These are phyloP conservation scores for Fraxinus excelsior DNA, from an alignment of 257 asterid species.

Conservation along the genomic window DNA sequence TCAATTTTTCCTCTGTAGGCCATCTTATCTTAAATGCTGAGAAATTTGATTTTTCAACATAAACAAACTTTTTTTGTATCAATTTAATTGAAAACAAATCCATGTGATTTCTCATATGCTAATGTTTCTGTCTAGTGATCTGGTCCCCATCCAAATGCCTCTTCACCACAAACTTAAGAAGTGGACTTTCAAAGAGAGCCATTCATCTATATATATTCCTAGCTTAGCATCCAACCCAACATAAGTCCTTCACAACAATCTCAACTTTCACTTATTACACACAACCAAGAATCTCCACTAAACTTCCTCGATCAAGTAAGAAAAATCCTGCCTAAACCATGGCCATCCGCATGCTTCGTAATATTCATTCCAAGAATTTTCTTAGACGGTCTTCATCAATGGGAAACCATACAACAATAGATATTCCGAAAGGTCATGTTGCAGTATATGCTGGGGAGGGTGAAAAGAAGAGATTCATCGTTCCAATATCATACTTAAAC, in stretches of 20 bases:
- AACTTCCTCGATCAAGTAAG: not conserved
- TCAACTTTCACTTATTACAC: not conserved
- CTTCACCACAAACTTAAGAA: not conserved
- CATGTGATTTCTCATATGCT: not conserved
- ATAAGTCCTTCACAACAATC: not conserved
- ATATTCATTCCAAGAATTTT: conserved; percentile 41
- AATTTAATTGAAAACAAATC: not conserved
- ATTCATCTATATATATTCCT: not conserved
- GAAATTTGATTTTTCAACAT: not conserved
- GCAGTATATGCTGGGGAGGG: conserved; percentile 60
- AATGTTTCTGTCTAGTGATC: not conserved
- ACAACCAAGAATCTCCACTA: not conserved
- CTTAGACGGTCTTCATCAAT: conserved; percentile 38
- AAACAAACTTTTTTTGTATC: not conserved
- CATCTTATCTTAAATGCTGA: not conserved
- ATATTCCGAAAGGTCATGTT: conserved; percentile 59
- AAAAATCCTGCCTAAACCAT: not conserved
- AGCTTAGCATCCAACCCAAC: not conserved
- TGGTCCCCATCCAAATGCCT: not conserved
- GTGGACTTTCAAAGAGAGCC: not conserved
- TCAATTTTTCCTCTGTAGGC: not conserved
- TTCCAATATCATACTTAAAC: conserved; percentile 49
- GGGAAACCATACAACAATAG: conserved; percentile 24
- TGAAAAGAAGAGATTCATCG: conserved; percentile 41
- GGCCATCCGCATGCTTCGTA: conserved; percentile 45